Conservation (phyloP, 225 moss, liverwort and hornwort genomes). For the Marchantia paleacea region DNA sequence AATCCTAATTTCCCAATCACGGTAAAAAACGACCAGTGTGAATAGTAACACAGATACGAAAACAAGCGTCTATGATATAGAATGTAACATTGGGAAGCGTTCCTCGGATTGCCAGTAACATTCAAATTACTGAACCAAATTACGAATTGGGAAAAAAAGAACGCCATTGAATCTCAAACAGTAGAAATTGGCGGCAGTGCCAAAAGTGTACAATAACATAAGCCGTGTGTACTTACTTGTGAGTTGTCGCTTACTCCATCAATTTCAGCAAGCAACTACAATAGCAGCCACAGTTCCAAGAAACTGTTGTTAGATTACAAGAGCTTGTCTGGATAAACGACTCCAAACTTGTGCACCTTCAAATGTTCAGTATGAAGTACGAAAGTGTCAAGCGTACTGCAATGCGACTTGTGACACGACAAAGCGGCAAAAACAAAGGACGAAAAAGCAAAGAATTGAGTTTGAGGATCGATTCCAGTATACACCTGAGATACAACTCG, state of each 20-base stretch:
- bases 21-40: no score
- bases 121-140: no score
- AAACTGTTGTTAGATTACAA: neutral
- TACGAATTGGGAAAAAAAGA: no score
- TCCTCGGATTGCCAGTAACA: no score
- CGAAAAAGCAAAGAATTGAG: neutral
- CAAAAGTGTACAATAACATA: no score
- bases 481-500: slow-evolving; percentile 97
- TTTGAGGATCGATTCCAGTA: neutral
- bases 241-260: slow-evolving; percentile 84
- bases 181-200: no score
- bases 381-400: neutral
- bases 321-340: no score
- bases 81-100: no score
- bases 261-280: slow-evolving; percentile 97
- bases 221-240: slow-evolving; percentile 52
- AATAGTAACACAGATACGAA: no score
- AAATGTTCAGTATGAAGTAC: neutral
- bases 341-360: neutral
- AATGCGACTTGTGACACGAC: neutral
- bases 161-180: no score
- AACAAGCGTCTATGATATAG: no score
- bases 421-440: neutral
- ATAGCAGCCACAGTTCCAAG: slow-evolving; percentile 60
- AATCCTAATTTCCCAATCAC: slow-evolving; percentile 51